A percentile compares a stretch with the other conserved stretches of the same genome.
These are phyloP conservation scores for Aspergillus neoniger DNA, from an alignment of 2,329 filamentous ascomycete species.

Conservation along the genomic window DNA sequence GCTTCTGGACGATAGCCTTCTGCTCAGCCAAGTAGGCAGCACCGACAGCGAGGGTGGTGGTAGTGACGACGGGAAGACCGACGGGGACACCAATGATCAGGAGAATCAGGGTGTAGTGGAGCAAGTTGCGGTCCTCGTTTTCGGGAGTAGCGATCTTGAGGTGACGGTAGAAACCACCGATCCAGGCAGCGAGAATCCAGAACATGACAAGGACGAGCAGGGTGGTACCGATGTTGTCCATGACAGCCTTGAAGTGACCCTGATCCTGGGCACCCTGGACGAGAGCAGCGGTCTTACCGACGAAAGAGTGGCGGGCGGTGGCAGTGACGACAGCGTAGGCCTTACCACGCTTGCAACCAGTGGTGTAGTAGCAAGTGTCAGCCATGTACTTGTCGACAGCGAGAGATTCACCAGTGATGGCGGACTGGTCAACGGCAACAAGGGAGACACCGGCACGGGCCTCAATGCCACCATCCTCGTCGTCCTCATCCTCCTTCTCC, in stretches of 20 bases:
- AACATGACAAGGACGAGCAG: conserved; percentile 75
- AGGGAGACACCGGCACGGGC: conserved; percentile 65
- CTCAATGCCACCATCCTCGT: conserved; percentile 55
- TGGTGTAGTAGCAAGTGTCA: conserved; percentile 75
- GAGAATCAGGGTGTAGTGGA: conserved; percentile 69
- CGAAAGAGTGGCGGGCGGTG: conserved; percentile 71
- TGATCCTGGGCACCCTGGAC: conserved; percentile 74
- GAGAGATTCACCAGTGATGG: conserved; percentile 78
- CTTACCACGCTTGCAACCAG: conserved; percentile 79
- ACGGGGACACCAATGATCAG: conserved; percentile 78
- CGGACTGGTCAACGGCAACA: conserved; percentile 74
- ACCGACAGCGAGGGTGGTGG: conserved; percentile 74
- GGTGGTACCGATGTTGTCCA: conserved; percentile 76
- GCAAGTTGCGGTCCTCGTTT: conserved; percentile 62
- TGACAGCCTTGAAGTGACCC: conserved; percentile 80
- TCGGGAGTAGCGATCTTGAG: conserved; percentile 57
- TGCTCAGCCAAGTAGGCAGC: conserved; percentile 76
- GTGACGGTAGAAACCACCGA: conserved; percentile 76
- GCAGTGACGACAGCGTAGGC: conserved; percentile 69
- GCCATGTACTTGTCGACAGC: conserved; percentile 66
- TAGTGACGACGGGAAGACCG: conserved; percentile 77
- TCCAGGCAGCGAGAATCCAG: conserved; percentile 74
- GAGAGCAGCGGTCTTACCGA: conserved; percentile 72
- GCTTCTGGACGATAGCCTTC: conserved; percentile 77
- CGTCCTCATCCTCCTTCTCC: conserved; percentile 60